These are phyloP conservation scores for Puccinia hordei DNA, from an alignment of 1,284 basidiomycete genomes.

Conservation along the genomic window DNA sequence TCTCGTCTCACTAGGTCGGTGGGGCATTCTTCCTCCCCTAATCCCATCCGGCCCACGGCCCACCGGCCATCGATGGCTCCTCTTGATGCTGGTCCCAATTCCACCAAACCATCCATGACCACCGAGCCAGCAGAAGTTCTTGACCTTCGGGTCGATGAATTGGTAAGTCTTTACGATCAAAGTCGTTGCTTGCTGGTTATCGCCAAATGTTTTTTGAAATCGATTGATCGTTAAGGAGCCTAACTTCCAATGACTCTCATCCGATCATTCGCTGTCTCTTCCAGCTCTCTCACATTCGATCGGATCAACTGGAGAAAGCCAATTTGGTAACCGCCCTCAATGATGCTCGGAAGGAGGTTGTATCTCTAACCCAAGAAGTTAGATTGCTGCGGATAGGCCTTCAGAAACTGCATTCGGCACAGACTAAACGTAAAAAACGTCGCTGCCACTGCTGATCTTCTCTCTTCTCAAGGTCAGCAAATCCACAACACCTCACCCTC, in stretches of 20 bases:
- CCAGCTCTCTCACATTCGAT: constrained; percentile 43
- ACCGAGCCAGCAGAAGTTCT: constrained; percentile 20
- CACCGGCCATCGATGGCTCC: not conserved
- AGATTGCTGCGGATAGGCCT: constrained; percentile 27
- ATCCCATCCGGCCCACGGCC: constrained; percentile 25
- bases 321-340: constrained; percentile 27
- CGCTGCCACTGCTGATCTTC: no score
- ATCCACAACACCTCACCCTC: no score
- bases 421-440: no score
- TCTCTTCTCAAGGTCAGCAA: no score
- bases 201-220: not conserved
- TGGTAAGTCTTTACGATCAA: not conserved
- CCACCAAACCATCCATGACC: not conserved
- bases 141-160: constrained; percentile 25
- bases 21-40: constrained; percentile 2
- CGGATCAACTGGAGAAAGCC: constrained; percentile 45
- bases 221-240: not conserved
- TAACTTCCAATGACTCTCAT: not conserved
- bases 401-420: constrained; percentile 9
- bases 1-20: constrained; percentile 28
- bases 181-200: not conserved
- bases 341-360: constrained; percentile 25
- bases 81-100: not conserved
- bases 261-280: not conserved
- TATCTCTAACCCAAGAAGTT: constrained; percentile 35